Evolutionary conservation across 768 basidiomycete genomes (phyloP).

Genomic region (Mycena vitilis): DNA sequence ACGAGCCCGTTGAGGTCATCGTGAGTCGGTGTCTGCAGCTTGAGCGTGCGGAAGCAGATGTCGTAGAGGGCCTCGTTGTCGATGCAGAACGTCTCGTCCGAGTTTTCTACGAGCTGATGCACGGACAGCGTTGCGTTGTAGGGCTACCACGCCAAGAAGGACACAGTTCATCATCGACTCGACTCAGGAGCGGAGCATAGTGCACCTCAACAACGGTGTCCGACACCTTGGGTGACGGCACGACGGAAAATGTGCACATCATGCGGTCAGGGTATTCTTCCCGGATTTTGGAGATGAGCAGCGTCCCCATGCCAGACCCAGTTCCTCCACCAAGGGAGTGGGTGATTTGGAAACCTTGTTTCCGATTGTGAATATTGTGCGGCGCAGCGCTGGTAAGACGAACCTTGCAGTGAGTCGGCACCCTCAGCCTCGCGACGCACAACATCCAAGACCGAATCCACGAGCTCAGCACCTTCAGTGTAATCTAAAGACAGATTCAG

Average conservation of each 20-base stretch:
- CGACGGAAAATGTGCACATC: conserved; percentile 99
- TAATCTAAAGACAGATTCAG: conserved; percentile 64
- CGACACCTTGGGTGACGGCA: conserved; percentile 97
- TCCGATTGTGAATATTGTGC: conserved; percentile 7
- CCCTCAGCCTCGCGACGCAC: conserved; percentile 99
- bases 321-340: conserved; percentile 99
- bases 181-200: conserved; percentile 7
- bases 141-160: conserved; percentile 60
- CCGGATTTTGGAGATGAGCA: conserved; percentile 98
- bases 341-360: conserved; percentile 94
- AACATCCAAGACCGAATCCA: conserved; percentile 97
- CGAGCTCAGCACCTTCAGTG: conserved; percentile 97
- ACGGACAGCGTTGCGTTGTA: conserved; percentile 99
- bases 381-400: conserved; percentile 36
- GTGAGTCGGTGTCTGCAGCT: conserved; percentile 94
- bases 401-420: conserved; percentile 95
- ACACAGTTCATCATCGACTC: conserved; percentile 15
- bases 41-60: conserved; percentile 98
- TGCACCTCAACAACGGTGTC: conserved; percentile 96
- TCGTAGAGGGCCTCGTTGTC: conserved; percentile 99
- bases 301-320: conserved; percentile 99
- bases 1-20: conserved; percentile 98
- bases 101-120: conserved; percentile 99
- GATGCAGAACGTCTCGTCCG: conserved; percentile 99
- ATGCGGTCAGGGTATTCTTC: conserved; percentile 99